Evolutionary conservation across 176 grass and related monocot genomes (phyloP), one percentile per base, ranked within the genome.

Genomic region (Paspalum notatum): DNA sequence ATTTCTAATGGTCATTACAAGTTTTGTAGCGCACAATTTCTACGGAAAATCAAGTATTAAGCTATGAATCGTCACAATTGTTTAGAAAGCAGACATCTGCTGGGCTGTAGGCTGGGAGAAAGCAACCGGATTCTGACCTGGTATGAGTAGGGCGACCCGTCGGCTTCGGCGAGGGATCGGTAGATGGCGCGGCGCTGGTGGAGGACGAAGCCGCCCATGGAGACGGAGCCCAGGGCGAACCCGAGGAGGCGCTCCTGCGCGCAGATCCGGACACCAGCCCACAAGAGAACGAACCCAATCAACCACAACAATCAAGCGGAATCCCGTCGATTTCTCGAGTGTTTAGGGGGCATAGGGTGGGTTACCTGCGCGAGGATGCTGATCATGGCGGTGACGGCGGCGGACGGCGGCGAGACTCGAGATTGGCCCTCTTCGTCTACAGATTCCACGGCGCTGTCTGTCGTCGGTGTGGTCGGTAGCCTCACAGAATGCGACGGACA

Each of bases 341-440:
- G 24, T 7, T 71, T 40, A 12, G 15, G 5, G 48, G 41, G 21
- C 8, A 9, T 3, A 13, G 18, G 16, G 27, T 21, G 1, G 75
- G 9, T 66, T 73, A 90, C 88, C 88, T 90, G 88, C 50, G 78
- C 83, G 66, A 90, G 83, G 73, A 90, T 90, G 78, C 88, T 90
- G 83, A 86, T 86, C 88, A 90, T 90, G 58, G 88, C 65, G 44
- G 37, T 39, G 81, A 68, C 47, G 74, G 75, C 43, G 80, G 60
- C 53, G 68, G 75, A 66, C 73, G 83, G 66, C 83, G 83, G 83
- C 72, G 73, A 71, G 64, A 71, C 55, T 47, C 18, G 58, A 85
- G 72, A 45, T 78, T 78, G 48, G 45, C 62, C 22, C 48, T 64
- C 38, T 20, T 79, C 32, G 9, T 61, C 63, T 41, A 64, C 71